phyloP scores from a whole-genome alignment of 192 early-diverging fungal genomes.

The Coemansia sp. region DNA sequence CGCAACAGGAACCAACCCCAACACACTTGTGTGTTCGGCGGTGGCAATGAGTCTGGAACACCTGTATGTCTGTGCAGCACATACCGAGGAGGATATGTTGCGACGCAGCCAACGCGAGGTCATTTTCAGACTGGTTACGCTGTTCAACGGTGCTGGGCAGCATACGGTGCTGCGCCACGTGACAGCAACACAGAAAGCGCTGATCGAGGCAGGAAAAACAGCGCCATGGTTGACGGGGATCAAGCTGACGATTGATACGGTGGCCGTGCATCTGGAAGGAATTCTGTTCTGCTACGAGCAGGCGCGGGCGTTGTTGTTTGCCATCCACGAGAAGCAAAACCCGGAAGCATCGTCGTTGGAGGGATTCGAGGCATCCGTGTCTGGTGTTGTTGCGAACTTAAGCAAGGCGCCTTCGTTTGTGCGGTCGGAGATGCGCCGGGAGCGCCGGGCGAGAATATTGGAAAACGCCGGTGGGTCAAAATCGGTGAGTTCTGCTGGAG shows the following conservation, averaged over 20 bases:
- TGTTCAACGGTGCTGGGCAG: conserved; percentile 17
- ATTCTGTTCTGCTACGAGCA: conserved; percentile 27
- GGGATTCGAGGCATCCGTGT: background rate
- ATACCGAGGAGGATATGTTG: background rate
- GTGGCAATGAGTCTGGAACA: conserved; percentile 26
- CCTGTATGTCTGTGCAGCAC: background rate
- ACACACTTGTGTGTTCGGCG: conserved; percentile 18
- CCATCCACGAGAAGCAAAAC: background rate
- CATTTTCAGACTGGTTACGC: conserved; percentile 16
- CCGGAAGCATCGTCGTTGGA: background rate
- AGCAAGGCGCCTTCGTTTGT: conserved; percentile 26
- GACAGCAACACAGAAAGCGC: background rate
- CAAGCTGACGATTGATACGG: conserved; percentile 1
- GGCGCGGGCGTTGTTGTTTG: conserved; percentile 26
- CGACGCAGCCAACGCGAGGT: conserved; percentile 16
- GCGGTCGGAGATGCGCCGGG: conserved; percentile 11
- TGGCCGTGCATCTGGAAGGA: conserved; percentile 15
- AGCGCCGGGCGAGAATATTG: conserved; percentile 13
- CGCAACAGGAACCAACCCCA: conserved; percentile 17
- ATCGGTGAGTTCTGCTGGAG: background rate
- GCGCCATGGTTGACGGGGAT: conserved; percentile 27
- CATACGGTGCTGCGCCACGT: conserved; percentile 12
- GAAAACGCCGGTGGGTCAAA: background rate
- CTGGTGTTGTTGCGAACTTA: conserved; percentile 10
- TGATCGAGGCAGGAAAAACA: conserved; percentile 16